Conservation (phyloP, 441 rosid species). For the Isatis lusitanica region DNA sequence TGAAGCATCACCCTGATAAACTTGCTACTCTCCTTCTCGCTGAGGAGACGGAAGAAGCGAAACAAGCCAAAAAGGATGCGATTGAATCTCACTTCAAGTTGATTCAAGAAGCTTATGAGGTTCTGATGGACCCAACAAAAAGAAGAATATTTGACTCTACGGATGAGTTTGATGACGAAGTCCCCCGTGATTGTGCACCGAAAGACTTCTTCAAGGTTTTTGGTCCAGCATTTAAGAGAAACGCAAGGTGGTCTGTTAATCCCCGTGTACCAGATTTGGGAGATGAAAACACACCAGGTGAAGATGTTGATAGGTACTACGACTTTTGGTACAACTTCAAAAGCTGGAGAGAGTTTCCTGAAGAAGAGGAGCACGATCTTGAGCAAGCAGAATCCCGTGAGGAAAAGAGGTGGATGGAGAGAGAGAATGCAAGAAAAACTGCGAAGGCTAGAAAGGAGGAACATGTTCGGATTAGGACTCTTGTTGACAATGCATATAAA, state of each 20-base stretch:
- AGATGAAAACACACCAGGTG: constrained; percentile 56
- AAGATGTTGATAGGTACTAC: constrained; percentile 77
- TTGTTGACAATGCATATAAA: constrained; percentile 88
- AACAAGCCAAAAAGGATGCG: constrained; percentile 80
- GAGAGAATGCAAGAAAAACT: constrained; percentile 78
- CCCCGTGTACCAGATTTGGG: constrained; percentile 73
- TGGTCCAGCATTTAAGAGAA: constrained; percentile 93
- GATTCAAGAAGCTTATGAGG: constrained; percentile 88
- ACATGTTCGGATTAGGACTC: constrained; percentile 68
- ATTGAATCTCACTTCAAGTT: constrained; percentile 85
- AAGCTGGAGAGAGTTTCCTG: constrained; percentile 98
- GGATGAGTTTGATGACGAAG: constrained; percentile 93
- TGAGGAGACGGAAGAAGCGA: constrained; percentile 85
- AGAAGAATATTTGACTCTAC: constrained; percentile 91
- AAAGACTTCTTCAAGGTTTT: constrained; percentile 93
- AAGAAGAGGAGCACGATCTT: constrained; percentile 87
- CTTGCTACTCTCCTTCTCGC: constrained; percentile 79
- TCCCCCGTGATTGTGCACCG: constrained; percentile 82
- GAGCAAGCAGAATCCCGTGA: constrained; percentile 95
- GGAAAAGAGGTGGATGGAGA: constrained; percentile 98
- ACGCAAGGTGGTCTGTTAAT: constrained; percentile 85
- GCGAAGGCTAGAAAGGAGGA: constrained; percentile 95
- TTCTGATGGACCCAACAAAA: constrained; percentile 75
- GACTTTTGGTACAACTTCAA: constrained; percentile 80
- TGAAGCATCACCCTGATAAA: constrained; percentile 92